phyloP scores from a whole-genome alignment of 495 filamentous ascomycete species.

The Aspergillus funiculosus region DNA sequence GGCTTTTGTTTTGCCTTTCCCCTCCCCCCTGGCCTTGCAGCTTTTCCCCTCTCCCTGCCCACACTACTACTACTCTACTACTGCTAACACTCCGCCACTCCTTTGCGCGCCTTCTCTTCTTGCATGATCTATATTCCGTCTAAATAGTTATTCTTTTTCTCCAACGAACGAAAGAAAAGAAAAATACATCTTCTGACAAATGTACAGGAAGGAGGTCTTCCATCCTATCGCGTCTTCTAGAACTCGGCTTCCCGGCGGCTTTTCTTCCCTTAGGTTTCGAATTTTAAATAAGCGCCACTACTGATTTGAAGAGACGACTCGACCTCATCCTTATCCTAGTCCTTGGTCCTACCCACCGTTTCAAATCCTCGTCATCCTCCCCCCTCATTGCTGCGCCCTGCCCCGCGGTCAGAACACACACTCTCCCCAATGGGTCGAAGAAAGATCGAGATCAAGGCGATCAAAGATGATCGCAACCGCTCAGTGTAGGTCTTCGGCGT shows the following conservation, averaged over 20 bases:
- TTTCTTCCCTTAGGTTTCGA: constrained; percentile 5
- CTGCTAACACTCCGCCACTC: constrained; percentile 1
- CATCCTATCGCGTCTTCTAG: constrained; percentile 8
- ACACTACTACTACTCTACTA: constrained; percentile 2
- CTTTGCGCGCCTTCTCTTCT: not conserved
- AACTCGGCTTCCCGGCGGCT: constrained; percentile 2
- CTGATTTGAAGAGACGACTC: constrained; percentile 11
- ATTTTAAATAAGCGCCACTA: constrained; percentile 16
- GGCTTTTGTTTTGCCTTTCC: constrained; percentile 5
- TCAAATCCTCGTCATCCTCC: constrained; percentile 11
- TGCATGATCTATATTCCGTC: too few species aligned
- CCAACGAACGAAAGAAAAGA: too few species aligned
- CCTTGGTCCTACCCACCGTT: constrained; percentile 2
- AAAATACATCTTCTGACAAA: constrained; percentile 4
- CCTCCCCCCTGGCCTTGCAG: not conserved
- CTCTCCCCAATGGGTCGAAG: constrained; percentile 53
- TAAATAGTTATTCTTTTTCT: constrained; percentile 3
- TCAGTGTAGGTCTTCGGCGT: constrained; percentile 72
- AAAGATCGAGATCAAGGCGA: constrained; percentile 99
- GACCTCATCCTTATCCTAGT: constrained; percentile 3
- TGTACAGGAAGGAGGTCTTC: constrained; percentile 8
- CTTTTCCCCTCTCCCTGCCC: constrained; percentile 3
- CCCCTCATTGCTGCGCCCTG: too few species aligned
- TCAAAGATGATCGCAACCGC: constrained; percentile 98
- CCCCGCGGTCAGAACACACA: too few species aligned